phyloP scores from a whole-genome alignment of 106 monocot species.

The Chionographis japonica region DNA sequence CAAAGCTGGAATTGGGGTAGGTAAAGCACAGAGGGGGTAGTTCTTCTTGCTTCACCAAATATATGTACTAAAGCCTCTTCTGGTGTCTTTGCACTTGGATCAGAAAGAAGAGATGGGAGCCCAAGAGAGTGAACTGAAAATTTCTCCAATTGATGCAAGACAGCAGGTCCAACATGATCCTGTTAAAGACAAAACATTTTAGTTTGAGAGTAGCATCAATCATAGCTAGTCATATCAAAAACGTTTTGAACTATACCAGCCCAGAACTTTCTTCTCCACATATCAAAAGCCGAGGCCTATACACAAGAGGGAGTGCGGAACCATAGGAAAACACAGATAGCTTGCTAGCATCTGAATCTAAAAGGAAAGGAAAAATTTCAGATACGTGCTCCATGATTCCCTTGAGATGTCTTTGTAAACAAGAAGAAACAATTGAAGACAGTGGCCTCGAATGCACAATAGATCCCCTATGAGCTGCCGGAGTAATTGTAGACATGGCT shows the following conservation, averaged over 20 bases:
- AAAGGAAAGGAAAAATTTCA: constrained; percentile 80
- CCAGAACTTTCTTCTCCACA: constrained; percentile 87
- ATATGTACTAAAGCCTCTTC: constrained; percentile 99
- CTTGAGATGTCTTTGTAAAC: constrained; percentile 63
- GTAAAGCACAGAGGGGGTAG: constrained; percentile 85
- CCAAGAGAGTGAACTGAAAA: constrained; percentile 97
- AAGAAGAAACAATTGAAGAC: constrained; percentile 74
- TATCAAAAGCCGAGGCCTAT: constrained; percentile 89
- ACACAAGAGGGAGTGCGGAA: constrained; percentile 78
- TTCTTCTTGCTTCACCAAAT: constrained; percentile 96
- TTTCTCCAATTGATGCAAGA: constrained; percentile 95
- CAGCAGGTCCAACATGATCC: constrained; percentile 97
- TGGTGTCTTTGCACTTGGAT: constrained; percentile 95
- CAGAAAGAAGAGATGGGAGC: constrained; percentile 95
- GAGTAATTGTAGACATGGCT: constrained; percentile 97
- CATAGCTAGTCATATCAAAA: not conserved
- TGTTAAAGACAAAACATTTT: constrained; percentile 41
- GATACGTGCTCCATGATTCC: constrained; percentile 65
- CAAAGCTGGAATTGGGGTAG: constrained; percentile 97
- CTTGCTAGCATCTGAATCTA: constrained; percentile 47
- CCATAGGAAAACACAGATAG: constrained; percentile 70
- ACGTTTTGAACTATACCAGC: constrained; percentile 50
- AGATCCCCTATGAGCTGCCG: constrained; percentile 93
- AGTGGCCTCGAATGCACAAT: constrained; percentile 89
- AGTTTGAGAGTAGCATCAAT: constrained; percentile 14